Base-by-base conservation (phyloP, 768 basidiomycete genomes). In the Boletellus ananiceps region DNA sequence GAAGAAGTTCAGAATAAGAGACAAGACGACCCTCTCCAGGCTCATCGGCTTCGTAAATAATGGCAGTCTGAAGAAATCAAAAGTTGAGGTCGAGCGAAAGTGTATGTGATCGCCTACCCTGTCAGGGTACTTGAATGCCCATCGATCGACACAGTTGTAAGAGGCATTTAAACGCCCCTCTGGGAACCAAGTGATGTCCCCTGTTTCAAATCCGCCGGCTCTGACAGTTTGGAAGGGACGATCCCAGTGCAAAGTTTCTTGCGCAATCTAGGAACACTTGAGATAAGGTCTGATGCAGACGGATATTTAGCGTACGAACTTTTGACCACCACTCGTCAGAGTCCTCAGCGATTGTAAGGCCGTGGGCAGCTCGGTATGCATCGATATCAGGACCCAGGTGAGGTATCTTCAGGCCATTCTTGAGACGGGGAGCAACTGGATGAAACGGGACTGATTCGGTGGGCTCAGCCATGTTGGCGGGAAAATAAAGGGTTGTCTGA, bases 11-110 rank as follows among this genome's bases (percentile, higher is more conserved):
- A 15, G 79, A 77, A 67, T 88, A 99, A 19, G 84, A 75, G 66
- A 98, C 76, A 40, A 85, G 76, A 51, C 80, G 66, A 42, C 91
- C 88, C 40, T 90, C 78, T 47, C 78, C 83, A 1, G 93, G 88
- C 67, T 99, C 95, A 61, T 99, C 95, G 1, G 93, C 94, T 69
- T 99, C 95, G 73, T 94, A 99, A 69, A 98, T 93, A 70, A 98
- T 96, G 25, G 95, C 95, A 23, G 85, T 83, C 88, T 93, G 57
- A 11, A 18, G 16, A 16, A 23, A 46, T 41, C 5, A 33, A 16
- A 2, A 14, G 44, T 33, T n/a, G 40, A 43, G 25, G 12, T 31
- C 3, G 37, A 4, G 12, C 9, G 19, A 40, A 19, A 37, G 9
- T 29, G 37, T n/a, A 44, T n/a, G 21, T 44, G 8, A n/a, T 8